Evolutionary conservation across 1,139 yeast species (phyloP).

Genomic region (Pichia sp.): DNA sequence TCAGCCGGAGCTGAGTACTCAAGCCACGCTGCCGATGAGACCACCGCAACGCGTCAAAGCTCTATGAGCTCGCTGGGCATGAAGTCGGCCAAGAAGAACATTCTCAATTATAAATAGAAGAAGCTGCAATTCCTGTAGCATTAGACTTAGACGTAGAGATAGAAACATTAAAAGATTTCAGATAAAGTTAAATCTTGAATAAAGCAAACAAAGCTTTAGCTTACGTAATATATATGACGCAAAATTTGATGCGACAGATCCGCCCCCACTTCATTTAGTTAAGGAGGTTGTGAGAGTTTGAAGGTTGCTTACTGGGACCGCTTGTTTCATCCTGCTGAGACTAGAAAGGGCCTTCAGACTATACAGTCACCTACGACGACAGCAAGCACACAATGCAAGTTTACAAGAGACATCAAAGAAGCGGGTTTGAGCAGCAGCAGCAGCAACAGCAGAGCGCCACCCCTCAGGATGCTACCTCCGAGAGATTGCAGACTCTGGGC

Average conservation of each 20-base stretch:
- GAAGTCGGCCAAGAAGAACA: slow-evolving; percentile 12
- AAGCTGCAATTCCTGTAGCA: too few relatives aligned
- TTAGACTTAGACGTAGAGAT: not conserved
- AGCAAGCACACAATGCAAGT: slow-evolving; percentile 5
- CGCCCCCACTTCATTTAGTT: too few relatives aligned
- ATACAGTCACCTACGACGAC: too few relatives aligned
- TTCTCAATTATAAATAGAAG: slow-evolving; percentile 15
- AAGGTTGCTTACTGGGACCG: too few relatives aligned
- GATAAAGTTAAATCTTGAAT: too few relatives aligned
- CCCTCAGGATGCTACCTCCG: slow-evolving; percentile 15
- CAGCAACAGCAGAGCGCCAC: not conserved
- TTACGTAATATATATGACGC: too few relatives aligned
- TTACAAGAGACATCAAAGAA: slow-evolving; percentile 15
- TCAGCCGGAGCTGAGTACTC: not conserved
- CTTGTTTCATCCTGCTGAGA: too few relatives aligned
- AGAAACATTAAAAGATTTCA: too few relatives aligned
- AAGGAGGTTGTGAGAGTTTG: too few relatives aligned
- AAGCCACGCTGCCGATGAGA: slow-evolving; percentile 4
- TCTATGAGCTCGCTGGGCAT: not conserved
- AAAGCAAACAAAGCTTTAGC: too few relatives aligned
- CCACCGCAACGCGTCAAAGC: slow-evolving; percentile 3
- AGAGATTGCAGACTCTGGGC: slow-evolving; percentile 51
- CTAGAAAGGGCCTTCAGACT: too few relatives aligned
- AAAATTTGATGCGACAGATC: too few relatives aligned
- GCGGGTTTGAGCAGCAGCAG: not conserved